Evolutionary conservation across 2,329 filamentous ascomycete genomes (phyloP).

Genomic region (Pseudogymnoascus sp.): DNA sequence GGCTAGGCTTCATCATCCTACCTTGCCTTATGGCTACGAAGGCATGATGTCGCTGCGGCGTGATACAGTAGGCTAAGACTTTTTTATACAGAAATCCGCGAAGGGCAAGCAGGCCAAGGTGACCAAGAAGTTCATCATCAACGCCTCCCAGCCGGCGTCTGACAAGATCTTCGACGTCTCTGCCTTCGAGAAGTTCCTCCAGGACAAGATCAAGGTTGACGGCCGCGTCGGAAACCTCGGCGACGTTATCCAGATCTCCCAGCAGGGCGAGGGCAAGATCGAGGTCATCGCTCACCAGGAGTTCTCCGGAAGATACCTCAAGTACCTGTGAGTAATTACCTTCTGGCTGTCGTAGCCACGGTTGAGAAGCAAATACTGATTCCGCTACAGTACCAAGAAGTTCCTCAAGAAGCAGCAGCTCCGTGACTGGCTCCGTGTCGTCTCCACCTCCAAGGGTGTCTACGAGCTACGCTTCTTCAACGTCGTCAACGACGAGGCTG

Average conservation of each 20-base stretch:
- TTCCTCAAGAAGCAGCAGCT: conserved; percentile 99
- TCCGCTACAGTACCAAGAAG: conserved; percentile 80
- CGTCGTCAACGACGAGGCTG: conserved; percentile 95
- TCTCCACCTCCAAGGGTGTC: conserved; percentile 94
- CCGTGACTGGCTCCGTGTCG: conserved; percentile 98
- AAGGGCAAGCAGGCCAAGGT: conserved; percentile 73
- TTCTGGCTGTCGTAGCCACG: neutral
- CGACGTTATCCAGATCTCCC: conserved; percentile 81
- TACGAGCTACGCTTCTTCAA: conserved; percentile 99
- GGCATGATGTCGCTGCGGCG: conserved; percentile 17
- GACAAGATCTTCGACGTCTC: conserved; percentile 99
- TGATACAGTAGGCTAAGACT: conserved; percentile 95
- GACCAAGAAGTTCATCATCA: conserved; percentile 77
- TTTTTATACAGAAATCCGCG: conserved; percentile 45
- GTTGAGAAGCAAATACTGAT: conserved; percentile 18
- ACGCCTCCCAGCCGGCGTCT: conserved; percentile 93
- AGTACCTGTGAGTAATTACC: conserved; percentile 76
- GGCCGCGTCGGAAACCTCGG: conserved; percentile 97
- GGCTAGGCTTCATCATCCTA: conserved; percentile 39
- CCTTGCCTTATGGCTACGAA: conserved; percentile 10
- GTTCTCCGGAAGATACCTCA: conserved; percentile 97
- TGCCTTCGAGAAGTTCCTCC: conserved; percentile 99
- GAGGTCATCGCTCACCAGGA: conserved; percentile 96
- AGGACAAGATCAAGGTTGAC: conserved; percentile 99
- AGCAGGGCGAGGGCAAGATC: conserved; percentile 93